A percentile compares a stretch with the other conserved stretches of the same genome.
Evolutionary conservation across 2,329 filamentous ascomycete species (phyloP).

Genomic region (Sporothrix luriei): DNA sequence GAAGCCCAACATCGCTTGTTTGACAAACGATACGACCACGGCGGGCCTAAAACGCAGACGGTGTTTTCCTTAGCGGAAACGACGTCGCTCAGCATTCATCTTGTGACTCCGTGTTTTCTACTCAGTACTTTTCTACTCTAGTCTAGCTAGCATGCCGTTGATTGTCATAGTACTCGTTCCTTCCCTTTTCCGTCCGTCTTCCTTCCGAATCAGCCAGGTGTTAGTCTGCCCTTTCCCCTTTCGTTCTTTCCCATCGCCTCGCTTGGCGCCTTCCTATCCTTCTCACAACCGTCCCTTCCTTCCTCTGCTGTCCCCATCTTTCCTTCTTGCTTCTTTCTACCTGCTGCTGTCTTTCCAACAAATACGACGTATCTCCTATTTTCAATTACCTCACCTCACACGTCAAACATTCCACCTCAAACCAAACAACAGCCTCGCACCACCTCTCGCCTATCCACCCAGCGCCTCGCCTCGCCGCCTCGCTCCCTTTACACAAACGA

Average conservation of each 20-base stretch:
- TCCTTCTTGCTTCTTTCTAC: not conserved
- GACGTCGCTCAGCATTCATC: not conserved
- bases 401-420: not conserved
- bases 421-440: not conserved
- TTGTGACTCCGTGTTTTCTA: not conserved
- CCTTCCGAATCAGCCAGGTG: not conserved
- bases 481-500: constrained; percentile 18
- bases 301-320: not conserved
- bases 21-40: not conserved
- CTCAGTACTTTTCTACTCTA: not conserved
- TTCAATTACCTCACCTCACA: not conserved
- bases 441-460: constrained; percentile 18
- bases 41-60: constrained; percentile 9
- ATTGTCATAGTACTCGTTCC: not conserved
- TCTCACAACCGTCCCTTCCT: not conserved
- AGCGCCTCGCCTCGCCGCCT: constrained; percentile 18
- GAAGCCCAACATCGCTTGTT: not conserved
- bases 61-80: constrained; percentile 20
- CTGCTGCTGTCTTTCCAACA: not conserved
- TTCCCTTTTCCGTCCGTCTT: constrained; percentile 25
- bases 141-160: constrained; percentile 1
- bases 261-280: not conserved
- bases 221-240: not conserved
- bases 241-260: not conserved
- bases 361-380: not conserved